Evolutionary conservation across 345 rosid species (phyloP).

Genomic region (Eucalyptus pauciflora): DNA sequence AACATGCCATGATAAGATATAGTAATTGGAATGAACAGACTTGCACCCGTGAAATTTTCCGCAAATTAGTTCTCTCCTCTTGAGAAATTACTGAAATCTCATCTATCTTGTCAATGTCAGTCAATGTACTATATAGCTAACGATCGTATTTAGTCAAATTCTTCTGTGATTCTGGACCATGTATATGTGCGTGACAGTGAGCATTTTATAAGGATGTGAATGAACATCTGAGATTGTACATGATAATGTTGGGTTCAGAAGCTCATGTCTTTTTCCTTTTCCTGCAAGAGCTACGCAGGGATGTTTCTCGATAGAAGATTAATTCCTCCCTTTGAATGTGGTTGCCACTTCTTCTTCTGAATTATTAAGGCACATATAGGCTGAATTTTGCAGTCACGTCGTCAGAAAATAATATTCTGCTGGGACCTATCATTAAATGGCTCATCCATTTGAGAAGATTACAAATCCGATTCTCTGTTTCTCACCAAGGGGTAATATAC

Average conservation of each 20-base stretch:
- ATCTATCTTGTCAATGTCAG: neutral
- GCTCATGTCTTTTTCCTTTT: neutral
- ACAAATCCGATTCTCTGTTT: neutral
- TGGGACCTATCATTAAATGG: neutral
- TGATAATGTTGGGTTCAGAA: neutral
- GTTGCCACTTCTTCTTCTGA: neutral
- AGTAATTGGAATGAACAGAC: neutral
- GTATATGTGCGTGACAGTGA: neutral
- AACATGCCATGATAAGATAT: neutral
- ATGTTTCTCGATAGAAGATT: neutral
- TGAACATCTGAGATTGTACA: neutral
- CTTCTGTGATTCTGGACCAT: neutral
- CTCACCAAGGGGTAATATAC: neutral
- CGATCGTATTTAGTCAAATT: neutral
- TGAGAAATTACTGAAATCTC: neutral
- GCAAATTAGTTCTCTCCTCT: neutral
- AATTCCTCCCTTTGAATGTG: neutral
- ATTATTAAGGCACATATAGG: neutral
- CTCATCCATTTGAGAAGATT: neutral
- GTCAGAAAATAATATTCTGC: neutral
- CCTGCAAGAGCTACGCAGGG: neutral
- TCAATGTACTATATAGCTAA: neutral
- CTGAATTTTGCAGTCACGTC: neutral
- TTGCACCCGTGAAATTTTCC: neutral
- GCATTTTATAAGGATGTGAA: neutral